Conservation (phyloP, 495 filamentous ascomycete genomes). For the Penicillium maclennaniae region DNA sequence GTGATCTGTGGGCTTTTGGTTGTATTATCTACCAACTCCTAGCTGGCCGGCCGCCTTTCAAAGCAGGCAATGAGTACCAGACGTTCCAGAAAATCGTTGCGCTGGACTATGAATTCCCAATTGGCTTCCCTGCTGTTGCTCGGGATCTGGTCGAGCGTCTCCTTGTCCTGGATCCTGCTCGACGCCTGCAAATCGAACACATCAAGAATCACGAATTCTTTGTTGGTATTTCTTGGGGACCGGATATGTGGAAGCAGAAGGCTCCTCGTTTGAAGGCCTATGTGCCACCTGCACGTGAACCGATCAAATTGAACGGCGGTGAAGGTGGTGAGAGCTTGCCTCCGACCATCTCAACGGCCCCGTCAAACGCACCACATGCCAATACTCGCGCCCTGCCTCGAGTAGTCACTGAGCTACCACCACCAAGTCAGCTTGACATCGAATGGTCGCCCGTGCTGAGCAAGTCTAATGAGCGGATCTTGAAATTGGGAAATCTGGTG, state of each 20-base stretch:
- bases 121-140: slow-evolving; percentile 83
- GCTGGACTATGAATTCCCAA: slow-evolving; percentile 89
- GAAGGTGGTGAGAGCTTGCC: slow-evolving; percentile 39
- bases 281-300: slow-evolving; percentile 71
- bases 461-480: slow-evolving; percentile 83
- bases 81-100: slow-evolving; percentile 98
- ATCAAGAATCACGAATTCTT: slow-evolving; percentile 98
- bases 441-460: slow-evolving; percentile 98
- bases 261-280: slow-evolving; percentile 87
- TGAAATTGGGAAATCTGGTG: slow-evolving; percentile 87
- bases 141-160: slow-evolving; percentile 90
- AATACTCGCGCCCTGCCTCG: slow-evolving; percentile 62
- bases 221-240: slow-evolving; percentile 81
- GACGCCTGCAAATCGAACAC: slow-evolving; percentile 88
- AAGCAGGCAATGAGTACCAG: slow-evolving; percentile 92
- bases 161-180: slow-evolving; percentile 83
- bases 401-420: slow-evolving; percentile 91
- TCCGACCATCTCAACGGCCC: slow-evolving; percentile 47
- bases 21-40: slow-evolving; percentile 98
- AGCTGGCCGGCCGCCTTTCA: slow-evolving; percentile 92
- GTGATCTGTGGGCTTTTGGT: slow-evolving; percentile 98
- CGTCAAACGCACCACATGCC: slow-evolving; percentile 38
- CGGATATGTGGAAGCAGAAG: slow-evolving; percentile 83
- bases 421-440: slow-evolving; percentile 94
- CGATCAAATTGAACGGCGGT: slow-evolving; percentile 76